Evolutionary conservation across 805 yeast genomes (phyloP).

Genomic region (Candida pseudofarinosa): DNA sequence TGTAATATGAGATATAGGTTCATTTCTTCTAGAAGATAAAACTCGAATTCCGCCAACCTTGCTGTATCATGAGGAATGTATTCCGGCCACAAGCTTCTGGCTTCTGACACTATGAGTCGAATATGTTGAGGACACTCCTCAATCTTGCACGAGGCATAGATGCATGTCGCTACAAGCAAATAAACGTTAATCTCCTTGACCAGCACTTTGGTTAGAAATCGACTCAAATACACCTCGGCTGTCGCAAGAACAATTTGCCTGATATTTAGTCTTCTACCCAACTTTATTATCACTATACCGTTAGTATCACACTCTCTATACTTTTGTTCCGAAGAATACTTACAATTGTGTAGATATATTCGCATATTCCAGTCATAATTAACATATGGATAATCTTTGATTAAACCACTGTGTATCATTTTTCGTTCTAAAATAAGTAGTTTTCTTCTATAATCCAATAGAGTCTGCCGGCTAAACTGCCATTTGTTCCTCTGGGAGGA

Average conservation of each 20-base stretch:
- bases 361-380: conserved; percentile 59
- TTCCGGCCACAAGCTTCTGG: conserved; percentile 91
- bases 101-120: conserved; percentile 75
- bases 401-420: conserved; percentile 41
- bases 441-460: conserved; percentile 44
- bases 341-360: conserved; percentile 67
- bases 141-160: conserved; percentile 87
- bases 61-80: conserved; percentile 88
- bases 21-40: conserved; percentile 86
- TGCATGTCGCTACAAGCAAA: conserved; percentile 74
- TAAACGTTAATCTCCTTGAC: conserved; percentile 81
- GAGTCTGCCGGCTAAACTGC: conserved; percentile 68
- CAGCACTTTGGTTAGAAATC: conserved; percentile 71
- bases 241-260: conserved; percentile 85
- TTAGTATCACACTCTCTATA: neutral
- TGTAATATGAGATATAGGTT: conserved; percentile 66
- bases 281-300: conserved; percentile 49
- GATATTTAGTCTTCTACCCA: conserved; percentile 74
- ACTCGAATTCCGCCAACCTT: conserved; percentile 92
- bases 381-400: conserved; percentile 42
- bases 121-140: conserved; percentile 97
- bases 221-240: conserved; percentile 78
- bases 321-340: conserved; percentile 7
- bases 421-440: conserved; percentile 37
- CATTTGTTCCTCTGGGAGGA: conserved; percentile 79